Evolutionary conservation across 208 protist genomes (phyloP).

Genomic region (Trypanosoma vivax): DNA sequence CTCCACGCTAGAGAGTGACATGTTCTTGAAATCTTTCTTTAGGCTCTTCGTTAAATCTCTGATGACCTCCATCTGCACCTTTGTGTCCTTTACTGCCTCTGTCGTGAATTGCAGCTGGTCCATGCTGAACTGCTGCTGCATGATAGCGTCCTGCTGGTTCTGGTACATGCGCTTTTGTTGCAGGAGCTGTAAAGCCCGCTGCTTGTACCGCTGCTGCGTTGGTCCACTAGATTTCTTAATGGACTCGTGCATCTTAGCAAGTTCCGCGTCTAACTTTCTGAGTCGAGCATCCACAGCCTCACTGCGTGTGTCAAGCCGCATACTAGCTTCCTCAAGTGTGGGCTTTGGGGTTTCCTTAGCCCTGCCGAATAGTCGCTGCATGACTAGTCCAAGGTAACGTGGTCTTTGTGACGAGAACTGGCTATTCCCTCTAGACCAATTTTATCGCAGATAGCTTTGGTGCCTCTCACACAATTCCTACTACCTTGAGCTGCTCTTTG

Average conservation of each 20-base stretch:
- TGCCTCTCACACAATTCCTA: too few species aligned
- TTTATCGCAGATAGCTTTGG: too few species aligned
- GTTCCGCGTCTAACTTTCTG: conserved; percentile 82
- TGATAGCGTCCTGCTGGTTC: conserved; percentile 84
- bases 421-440: too few species aligned
- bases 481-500: too few species aligned
- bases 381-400: conserved; percentile 13
- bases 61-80: conserved; percentile 83
- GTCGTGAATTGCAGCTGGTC: conserved; percentile 90
- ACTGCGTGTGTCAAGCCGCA: conserved; percentile 54
- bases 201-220: conserved; percentile 83
- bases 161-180: conserved; percentile 92
- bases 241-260: conserved; percentile 71
- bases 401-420: too few species aligned
- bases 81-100: conserved; percentile 88
- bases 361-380: conserved; percentile 90
- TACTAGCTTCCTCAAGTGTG: conserved; percentile 80
- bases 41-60: conserved; percentile 84
- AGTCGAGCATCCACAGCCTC: conserved; percentile 79
- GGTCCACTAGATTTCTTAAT: conserved; percentile 66
- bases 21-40: conserved; percentile 80
- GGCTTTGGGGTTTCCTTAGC: conserved; percentile 56
- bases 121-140: conserved; percentile 91
- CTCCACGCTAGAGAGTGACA: conserved; percentile 83
- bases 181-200: conserved; percentile 84